phyloP scores from a whole-genome alignment of 116 monocot genomes.

The Papilionanthe hybrid region DNA sequence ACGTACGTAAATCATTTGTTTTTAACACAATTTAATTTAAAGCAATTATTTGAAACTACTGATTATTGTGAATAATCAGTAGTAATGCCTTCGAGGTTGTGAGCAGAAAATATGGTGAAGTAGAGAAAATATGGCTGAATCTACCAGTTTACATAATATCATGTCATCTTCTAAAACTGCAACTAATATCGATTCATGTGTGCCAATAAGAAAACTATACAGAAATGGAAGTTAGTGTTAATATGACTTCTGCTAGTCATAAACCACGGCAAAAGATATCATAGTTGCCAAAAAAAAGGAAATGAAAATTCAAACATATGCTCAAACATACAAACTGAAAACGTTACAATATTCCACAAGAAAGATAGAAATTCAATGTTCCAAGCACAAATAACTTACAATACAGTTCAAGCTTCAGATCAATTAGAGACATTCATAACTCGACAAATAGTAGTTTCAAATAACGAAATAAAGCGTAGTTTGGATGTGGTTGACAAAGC shows the following conservation, averaged over 20 bases:
- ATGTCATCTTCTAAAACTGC: background rate
- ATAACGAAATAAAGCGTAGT: background rate
- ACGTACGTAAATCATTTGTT: too few relatives aligned
- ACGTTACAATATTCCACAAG: background rate
- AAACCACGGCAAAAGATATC: background rate
- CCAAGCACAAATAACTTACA: background rate
- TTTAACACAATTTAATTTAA: too few relatives aligned
- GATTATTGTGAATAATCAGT: background rate
- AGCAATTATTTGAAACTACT: too few relatives aligned
- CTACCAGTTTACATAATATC: constrained; percentile 1
- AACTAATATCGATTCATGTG: constrained; percentile 8
- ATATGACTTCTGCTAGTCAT: background rate
- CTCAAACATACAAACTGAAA: background rate
- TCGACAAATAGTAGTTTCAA: background rate
- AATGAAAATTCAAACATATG: background rate
- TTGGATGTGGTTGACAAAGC: background rate
- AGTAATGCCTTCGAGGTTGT: background rate
- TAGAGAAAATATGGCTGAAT: constrained; percentile 16
- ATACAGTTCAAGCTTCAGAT: background rate
- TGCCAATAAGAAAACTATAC: constrained; percentile 6
- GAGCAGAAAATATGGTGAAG: background rate
- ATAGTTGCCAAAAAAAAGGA: background rate
- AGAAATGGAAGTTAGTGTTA: background rate
- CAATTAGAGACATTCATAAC: background rate
- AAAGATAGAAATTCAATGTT: constrained; percentile 4